Base-by-base conservation (phyloP, 257 asterid species). In the Plantago major region DNA sequence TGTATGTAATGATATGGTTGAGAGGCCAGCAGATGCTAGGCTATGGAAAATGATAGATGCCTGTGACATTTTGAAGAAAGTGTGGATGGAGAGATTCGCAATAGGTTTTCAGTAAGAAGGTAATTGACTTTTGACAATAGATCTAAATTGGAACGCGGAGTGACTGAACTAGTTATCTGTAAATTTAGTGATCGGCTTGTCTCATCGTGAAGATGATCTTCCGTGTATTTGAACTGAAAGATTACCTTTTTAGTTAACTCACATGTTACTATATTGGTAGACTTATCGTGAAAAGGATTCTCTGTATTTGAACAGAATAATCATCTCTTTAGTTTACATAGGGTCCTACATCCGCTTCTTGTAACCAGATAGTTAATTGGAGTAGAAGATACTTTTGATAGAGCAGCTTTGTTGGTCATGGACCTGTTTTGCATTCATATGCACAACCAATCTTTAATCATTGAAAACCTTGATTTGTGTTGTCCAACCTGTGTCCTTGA, bases 401-500 rank as follows among this genome's bases (percentile, higher is more conserved):
- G 6, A 33, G 6, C 3, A 22, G 2, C 26, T 22, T 22, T 22
- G 2, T 22, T 22, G 26, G 26, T 52, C 6, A 10, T 52, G 57
- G 26, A 46, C 16, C 40, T 7, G 45, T 9, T 42, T 40, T 50
- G 37, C 50, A 33, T 46, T 9, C 45, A 37, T 30, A 54, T 30
- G 44, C 44, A 55, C 11, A 28, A 37, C 52, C 17, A 1, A 14
- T 26, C 12, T 11, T 64, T 6, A 22, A 22, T 38, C 22, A 12
- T 51, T 19, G 49, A 61, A n/a, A 45, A 56, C n/a, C 33, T 54
- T 68, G 52, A 22, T 30, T 33, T 10, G 17, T 30, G 17, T 16
- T 47, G 65, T 37, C 46, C 48, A 43, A 38, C 26, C 53, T 9
- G 44, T 54, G 17, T 19, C 58, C 52, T 47, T 70, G 56, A 22